Conservation (phyloP, 2,329 filamentous ascomycete genomes). For the Talaromyces sp. region DNA sequence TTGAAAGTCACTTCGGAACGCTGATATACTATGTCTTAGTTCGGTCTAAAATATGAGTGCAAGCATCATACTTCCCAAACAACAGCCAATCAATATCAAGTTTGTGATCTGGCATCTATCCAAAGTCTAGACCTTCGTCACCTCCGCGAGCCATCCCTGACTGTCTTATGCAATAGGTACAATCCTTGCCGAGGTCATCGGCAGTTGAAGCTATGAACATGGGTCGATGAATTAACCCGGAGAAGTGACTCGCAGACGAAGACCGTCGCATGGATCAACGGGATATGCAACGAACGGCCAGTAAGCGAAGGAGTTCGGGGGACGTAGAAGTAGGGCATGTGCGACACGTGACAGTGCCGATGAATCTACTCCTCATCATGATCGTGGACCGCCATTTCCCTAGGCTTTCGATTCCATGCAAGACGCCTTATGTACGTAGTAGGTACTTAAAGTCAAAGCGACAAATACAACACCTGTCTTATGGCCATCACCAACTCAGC, state of each 20-base stretch:
- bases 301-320: background rate
- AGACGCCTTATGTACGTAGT: background rate
- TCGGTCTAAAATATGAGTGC: too few species aligned
- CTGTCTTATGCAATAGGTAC: background rate
- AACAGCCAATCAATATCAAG: background rate
- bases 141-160: background rate
- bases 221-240: background rate
- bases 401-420: background rate
- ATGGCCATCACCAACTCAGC: background rate
- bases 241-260: too few species aligned
- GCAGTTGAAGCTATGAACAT: background rate
- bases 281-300: background rate
- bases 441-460: background rate
- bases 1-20: background rate
- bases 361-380: background rate
- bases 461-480: too few species aligned
- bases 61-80: background rate
- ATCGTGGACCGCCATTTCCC: background rate
- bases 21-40: background rate
- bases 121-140: background rate
- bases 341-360: background rate
- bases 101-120: background rate
- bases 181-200: conserved; percentile 1
- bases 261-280: background rate
- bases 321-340: background rate